A percentile compares a stretch with the other conserved stretches of the same genome.
phyloP scores from a whole-genome alignment of 768 basidiomycete genomes.

The Dictyophora rubrovolvata region DNA sequence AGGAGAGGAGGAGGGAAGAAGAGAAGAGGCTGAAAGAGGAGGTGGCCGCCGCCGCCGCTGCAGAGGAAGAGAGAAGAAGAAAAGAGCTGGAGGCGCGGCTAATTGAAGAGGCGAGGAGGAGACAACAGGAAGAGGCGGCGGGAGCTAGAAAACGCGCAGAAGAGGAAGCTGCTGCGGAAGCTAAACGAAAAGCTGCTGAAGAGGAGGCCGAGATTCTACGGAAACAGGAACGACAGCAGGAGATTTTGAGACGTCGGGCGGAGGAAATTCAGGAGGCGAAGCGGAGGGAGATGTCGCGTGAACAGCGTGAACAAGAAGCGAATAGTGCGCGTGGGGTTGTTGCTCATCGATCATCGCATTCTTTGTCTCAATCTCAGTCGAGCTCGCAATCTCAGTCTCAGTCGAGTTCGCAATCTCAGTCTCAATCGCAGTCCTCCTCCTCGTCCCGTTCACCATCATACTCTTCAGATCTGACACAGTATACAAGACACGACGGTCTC shows the following conservation, averaged over 20 bases:
- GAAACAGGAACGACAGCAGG: conserved; percentile 16
- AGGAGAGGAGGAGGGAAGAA: background rate
- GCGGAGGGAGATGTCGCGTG: conserved; percentile 1
- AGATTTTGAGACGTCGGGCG: conserved; percentile 12
- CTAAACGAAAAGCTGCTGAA: conserved; percentile 14
- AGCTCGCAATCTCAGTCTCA: conserved; percentile 7
- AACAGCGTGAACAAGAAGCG: background rate
- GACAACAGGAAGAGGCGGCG: conserved; percentile 14
- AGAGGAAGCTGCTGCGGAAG: conserved; percentile 17
- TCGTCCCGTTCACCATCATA: background rate
- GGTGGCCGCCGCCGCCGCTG: conserved; percentile 12
- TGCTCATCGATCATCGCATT: too few species aligned
- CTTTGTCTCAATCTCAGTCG: too few species aligned
- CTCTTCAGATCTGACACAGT: background rate
- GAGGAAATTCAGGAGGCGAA: conserved; percentile 14
- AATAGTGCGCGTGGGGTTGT: background rate
- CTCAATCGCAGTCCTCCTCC: background rate
- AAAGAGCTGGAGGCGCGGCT: conserved; percentile 20
- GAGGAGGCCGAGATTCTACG: conserved; percentile 19
- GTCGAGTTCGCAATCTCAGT: background rate
- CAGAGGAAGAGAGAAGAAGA: conserved; percentile 35
- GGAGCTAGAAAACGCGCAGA: conserved; percentile 13
- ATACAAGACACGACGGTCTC: conserved; percentile 6
- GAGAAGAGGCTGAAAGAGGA: conserved; percentile 17
- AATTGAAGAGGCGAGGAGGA: conserved; percentile 15